Base-by-base conservation (phyloP, 2,329 filamentous ascomycete species). In the Fusarium bactridioides region DNA sequence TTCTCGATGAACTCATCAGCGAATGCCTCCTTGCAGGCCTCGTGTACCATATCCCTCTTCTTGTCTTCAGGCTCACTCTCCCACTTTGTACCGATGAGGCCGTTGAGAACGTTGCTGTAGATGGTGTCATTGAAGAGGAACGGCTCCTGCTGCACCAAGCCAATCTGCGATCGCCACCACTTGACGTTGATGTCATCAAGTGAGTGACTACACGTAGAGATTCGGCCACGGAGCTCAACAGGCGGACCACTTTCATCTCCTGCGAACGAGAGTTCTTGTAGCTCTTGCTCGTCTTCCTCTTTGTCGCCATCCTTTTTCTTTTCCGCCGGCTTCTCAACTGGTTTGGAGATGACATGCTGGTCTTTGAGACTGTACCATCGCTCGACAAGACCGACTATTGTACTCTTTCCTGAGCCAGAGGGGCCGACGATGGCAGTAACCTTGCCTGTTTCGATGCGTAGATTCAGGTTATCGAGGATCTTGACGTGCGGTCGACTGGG, bases 401-500 rank as follows among this genome's bases (percentile, higher is more conserved):
- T 94, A 59, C 90, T 92, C 79, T 94, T 94, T 1, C 92, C 92
- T 7, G 87, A 90, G 0, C 92, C 92, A 4, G 90, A 93, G 0
- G 91, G 88, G 0, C 92, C 92, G 21, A 94, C 92, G 21, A 94
- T 91, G 4, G 92, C 92, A 1, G 91, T 93, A 4, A 91, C 86
- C 75, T 92, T 91, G n/a, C 91, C 90, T 7, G 87, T 85, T 64
- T 88, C 84, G 59, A 93, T 87, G 1, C 79, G 83, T 10, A 93
- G 80, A 73, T 86, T 85, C 6, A 93, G 79, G 4, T 85, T 81
- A 70, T 92, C 86, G 1, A 93, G 80, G 0, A 93, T 88, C 73
- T 88, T 89, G 68, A 91, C 86, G 64, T 90, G 86, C 0, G 89
- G 88, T 18, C 91, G 84, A 55, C 83, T 89, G 1, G 92, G 92